Base-by-base conservation (phyloP, 2,329 filamentous ascomycete species). In the Xylaria sp. region DNA sequence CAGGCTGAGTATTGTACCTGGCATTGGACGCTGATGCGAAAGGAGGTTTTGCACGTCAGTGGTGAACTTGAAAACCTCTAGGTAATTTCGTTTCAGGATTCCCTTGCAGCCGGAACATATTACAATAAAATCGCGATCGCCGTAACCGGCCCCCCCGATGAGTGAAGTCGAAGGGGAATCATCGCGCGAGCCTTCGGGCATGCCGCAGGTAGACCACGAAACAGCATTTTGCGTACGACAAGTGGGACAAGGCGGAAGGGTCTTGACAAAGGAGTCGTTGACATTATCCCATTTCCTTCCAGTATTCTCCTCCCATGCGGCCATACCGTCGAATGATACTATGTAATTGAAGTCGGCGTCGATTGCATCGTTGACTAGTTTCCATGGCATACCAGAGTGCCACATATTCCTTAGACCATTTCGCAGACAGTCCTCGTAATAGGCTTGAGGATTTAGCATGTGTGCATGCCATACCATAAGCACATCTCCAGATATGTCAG, bases 401-500 rank as follows among this genome's bases (percentile, higher is more conserved):
- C 90, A 93, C 2, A 85, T 73, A 28, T 83, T 78, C 59, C 80
- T 79, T 2, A 81, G 68, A 0, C 85, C 86, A 28, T 80, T 76
- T 7, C 89, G 83, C 58, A 92, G 78, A 70, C 87, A 88, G 72
- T 94, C 91, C 70, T 94, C 90, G 3, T 92, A 83, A 71, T 88
- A 94, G n/a, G 79, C 80, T 42, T 89, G 81, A 0, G 91, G 91
- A 68, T 93, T 94, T 2, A 94, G 84, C 85, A 92, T 89, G 71
- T 92, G 91, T 0, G 89, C 80, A 74, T 94, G 91, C 88, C 89
- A 91, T 0, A 94, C 87, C 89, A 94, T 91, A 19, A 93, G 76
- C 0, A 94, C 85, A 76, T 94, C 91, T 82, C 74, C 19, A 28
- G 14, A 35, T 2, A 12, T 15, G 42, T 74, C 15, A 77, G 74